Base-by-base conservation (phyloP, 2,329 filamentous ascomycete species). In the Arachnomyces sp. region DNA sequence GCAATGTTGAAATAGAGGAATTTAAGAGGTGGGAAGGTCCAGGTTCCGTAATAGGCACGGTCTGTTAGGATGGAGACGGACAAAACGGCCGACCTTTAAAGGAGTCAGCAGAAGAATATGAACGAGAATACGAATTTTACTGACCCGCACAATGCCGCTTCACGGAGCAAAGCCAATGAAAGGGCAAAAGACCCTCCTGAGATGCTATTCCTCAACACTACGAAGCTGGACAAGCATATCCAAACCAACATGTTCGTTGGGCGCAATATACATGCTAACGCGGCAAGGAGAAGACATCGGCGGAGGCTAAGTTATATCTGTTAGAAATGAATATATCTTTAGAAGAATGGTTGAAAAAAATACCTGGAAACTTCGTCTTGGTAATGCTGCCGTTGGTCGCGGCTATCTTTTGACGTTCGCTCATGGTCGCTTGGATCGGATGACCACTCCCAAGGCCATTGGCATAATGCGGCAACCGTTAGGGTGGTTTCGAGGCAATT, bases 401-500 rank as follows among this genome's bases (percentile, higher is more conserved):
- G 9, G 21, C 9, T 9, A 9, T 5, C 21, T 9, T 9, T 9
- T 5, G 21, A 25, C 21, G 21, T 18, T n/a, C n/a, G n/a, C 31
- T 21, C 36, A 33, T 40, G 34, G 38, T 42, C 51, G 28, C 39
- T 31, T 15, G 3, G 13, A 13, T 38, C 39, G 12, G 31, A 60
- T 29, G 81, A 70, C 62, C 86, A 73, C 42, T 78, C 70, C 89
- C 92, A 96, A 9, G 92, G 90, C 85, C 87, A 96, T 52, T 81
- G 77, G 57, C 79, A 80, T 34, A 96, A 69, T 2, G 88, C 90
- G 53, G 79, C 72, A 44, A 84, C 72, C 3, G 90, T 95, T 51
- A 98, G 67, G 1, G 84, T 85, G n/a, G 84, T 87, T 69, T 98
- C 92, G 3, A 96, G 69, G 38, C 82, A 92, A 65, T 98, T 98